Percentiles rank a stretch among this genome's conserved stretches.
Evolutionary conservation across 352 stramenopile genomes (phyloP).

Genomic region (Globisporangium sylvaticum): DNA sequence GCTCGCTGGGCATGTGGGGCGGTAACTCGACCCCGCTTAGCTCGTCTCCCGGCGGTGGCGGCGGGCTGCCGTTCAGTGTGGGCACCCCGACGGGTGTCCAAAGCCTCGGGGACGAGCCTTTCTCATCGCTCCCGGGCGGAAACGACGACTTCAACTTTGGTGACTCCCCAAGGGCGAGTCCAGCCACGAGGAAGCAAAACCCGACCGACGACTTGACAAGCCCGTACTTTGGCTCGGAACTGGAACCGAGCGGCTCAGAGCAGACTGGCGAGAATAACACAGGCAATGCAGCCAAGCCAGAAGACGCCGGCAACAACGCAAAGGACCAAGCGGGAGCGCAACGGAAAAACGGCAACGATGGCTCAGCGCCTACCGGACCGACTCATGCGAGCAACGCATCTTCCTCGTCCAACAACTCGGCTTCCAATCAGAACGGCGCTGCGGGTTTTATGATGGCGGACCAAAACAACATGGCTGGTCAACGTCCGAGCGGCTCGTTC

Average conservation of each 20-base stretch:
- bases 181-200: slow-evolving; percentile 12
- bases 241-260: slow-evolving; percentile 30
- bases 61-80: slow-evolving; percentile 74
- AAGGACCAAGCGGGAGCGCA: slow-evolving; percentile 28
- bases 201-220: slow-evolving; percentile 34
- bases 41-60: slow-evolving; percentile 53
- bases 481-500: slow-evolving; percentile 13
- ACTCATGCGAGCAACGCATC: slow-evolving; percentile 7
- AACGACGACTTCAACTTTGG: slow-evolving; percentile 79
- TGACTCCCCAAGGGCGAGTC: slow-evolving; percentile 65
- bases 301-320: slow-evolving; percentile 7
- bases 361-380: slow-evolving; percentile 17
- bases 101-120: slow-evolving; percentile 77
- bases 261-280: slow-evolving; percentile 35
- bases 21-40: slow-evolving; percentile 58
- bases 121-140: slow-evolving; percentile 37
- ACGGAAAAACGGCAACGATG: slow-evolving; percentile 21
- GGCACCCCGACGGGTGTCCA: slow-evolving; percentile 81
- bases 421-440: slow-evolving; percentile 9
- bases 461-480: slow-evolving; percentile 4
- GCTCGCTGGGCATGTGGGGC: slow-evolving; percentile 66
- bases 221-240: slow-evolving; percentile 69
- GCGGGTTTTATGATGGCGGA: slow-evolving; percentile 21
- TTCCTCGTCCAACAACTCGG: slow-evolving; percentile 3
- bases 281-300: slow-evolving; percentile 27